Evolutionary conservation across 495 filamentous ascomycete genomes (phyloP).

Genomic region (Podospora bellae-mahoneyi): DNA sequence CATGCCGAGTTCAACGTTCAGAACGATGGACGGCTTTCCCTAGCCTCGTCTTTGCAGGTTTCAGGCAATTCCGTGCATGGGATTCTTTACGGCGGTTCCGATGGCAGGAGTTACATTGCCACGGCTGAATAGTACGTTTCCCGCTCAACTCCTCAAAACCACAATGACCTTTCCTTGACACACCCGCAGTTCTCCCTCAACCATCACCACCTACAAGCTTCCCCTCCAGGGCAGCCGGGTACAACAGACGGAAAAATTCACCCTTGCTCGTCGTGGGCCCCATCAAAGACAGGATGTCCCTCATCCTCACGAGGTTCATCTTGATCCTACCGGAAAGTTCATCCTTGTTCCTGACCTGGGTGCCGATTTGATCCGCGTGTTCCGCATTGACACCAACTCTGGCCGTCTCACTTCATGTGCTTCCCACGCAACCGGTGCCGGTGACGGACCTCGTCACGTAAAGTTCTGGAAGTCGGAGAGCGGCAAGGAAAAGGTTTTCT

Average conservation of each 20-base stretch:
- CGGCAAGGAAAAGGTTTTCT: slow-evolving; percentile 39
- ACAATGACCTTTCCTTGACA: not conserved
- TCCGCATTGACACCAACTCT: slow-evolving; percentile 47
- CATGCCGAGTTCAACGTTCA: slow-evolving; percentile 43
- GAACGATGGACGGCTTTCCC: slow-evolving; percentile 38
- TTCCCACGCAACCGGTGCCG: slow-evolving; percentile 34
- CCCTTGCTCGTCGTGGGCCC: slow-evolving; percentile 47
- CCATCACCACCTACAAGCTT: slow-evolving; percentile 40
- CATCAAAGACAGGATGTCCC: slow-evolving; percentile 61
- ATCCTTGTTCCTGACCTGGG: slow-evolving; percentile 69
- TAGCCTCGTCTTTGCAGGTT: slow-evolving; percentile 33
- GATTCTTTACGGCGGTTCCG: slow-evolving; percentile 37
- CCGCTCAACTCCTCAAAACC: not conserved
- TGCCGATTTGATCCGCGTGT: slow-evolving; percentile 64
- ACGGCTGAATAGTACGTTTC: slow-evolving; percentile 47
- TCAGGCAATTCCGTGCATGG: slow-evolving; percentile 43
- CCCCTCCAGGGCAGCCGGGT: slow-evolving; percentile 27
- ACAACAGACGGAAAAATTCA: slow-evolving; percentile 54
- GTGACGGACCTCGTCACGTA: slow-evolving; percentile 46
- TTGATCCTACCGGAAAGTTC: slow-evolving; percentile 66
- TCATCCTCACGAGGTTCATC: slow-evolving; percentile 64
- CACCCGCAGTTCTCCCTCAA: slow-evolving; percentile 39
- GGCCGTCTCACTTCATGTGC: slow-evolving; percentile 39
- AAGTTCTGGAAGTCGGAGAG: slow-evolving; percentile 39
- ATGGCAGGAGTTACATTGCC: slow-evolving; percentile 43